A percentile compares a stretch with the other conserved stretches of the same genome.
Conservation (phyloP, 2,329 filamentous ascomycete species). For the Stagonosporopsis cucurbitacearum region DNA sequence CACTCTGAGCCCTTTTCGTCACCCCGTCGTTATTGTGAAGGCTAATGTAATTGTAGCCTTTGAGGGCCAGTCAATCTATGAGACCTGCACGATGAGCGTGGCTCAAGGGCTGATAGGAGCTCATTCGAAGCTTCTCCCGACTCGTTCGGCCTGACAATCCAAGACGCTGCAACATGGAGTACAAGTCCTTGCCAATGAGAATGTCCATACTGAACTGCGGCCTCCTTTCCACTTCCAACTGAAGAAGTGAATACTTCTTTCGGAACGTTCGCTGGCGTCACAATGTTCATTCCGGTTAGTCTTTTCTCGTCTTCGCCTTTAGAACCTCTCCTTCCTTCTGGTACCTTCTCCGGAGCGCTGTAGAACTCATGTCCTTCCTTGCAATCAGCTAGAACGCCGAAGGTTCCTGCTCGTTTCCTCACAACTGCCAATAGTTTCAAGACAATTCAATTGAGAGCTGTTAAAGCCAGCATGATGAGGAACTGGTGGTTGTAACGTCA, state of each 20-base stretch:
- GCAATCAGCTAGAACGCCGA: conserved; percentile 28
- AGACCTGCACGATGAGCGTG: not conserved
- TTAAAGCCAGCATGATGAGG: conserved; percentile 38
- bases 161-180: too few relatives aligned
- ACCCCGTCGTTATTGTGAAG: not conserved
- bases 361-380: conserved; percentile 37
- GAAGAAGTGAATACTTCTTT: not conserved
- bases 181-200: not conserved
- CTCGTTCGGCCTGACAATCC: too few relatives aligned
- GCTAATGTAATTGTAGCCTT: too few relatives aligned
- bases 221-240: not conserved
- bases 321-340: conserved; percentile 1
- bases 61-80: not conserved
- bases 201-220: not conserved
- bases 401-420: conserved; percentile 33
- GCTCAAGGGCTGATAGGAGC: not conserved
- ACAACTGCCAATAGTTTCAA: conserved; percentile 26
- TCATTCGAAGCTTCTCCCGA: not conserved
- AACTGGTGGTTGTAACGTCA: conserved; percentile 43
- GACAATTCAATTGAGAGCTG: conserved; percentile 33
- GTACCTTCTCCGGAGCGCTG: conserved; percentile 10
- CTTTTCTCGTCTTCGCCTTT: not conserved
- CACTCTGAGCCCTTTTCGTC: not conserved
- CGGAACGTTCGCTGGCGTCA: not conserved
- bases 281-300: not conserved